phyloP scores from a whole-genome alignment of 768 basidiomycete species.

The Agrocybe pediades region DNA sequence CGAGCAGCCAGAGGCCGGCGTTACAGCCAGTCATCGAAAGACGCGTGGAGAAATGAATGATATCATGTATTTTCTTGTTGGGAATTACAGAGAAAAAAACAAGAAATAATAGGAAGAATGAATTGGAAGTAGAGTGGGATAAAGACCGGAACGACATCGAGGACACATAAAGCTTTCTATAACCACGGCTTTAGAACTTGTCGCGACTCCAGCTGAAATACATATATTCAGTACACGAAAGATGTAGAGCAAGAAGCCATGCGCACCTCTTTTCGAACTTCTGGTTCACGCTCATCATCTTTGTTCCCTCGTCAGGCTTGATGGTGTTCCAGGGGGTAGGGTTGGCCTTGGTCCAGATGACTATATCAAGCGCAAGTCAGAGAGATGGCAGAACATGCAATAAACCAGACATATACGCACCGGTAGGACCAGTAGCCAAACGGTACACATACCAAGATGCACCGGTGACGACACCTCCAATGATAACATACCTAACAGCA shows the following conservation, averaged over 20 bases:
- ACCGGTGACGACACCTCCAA: conserved; percentile 53
- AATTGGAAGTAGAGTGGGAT: not conserved
- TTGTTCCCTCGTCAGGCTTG: conserved; percentile 73
- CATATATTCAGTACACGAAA: not conserved
- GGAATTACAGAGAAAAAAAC: conserved; percentile 8
- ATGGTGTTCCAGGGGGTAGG: conserved; percentile 90
- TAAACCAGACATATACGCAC: conserved; percentile 34
- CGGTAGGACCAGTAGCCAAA: conserved; percentile 58
- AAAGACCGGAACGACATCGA: too few species aligned
- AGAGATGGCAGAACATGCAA: conserved; percentile 1
- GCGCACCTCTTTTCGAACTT: conserved; percentile 74
- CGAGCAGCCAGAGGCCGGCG: not conserved
- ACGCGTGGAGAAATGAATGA: not conserved
- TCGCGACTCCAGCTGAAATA: conserved; percentile 74
- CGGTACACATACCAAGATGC: conserved; percentile 70
- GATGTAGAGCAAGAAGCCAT: not conserved
- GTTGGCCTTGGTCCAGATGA: conserved; percentile 66
- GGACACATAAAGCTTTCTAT: not conserved
- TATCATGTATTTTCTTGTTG: not conserved
- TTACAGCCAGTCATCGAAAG: not conserved
- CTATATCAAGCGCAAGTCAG: conserved; percentile 23
- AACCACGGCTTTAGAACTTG: conserved; percentile 51
- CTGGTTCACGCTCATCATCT: conserved; percentile 69
- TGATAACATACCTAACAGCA: conserved; percentile 46
- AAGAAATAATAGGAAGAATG: conserved; percentile 1